phyloP scores from a whole-genome alignment of 768 basidiomycete genomes.

The Artomyces pyxidatus region DNA sequence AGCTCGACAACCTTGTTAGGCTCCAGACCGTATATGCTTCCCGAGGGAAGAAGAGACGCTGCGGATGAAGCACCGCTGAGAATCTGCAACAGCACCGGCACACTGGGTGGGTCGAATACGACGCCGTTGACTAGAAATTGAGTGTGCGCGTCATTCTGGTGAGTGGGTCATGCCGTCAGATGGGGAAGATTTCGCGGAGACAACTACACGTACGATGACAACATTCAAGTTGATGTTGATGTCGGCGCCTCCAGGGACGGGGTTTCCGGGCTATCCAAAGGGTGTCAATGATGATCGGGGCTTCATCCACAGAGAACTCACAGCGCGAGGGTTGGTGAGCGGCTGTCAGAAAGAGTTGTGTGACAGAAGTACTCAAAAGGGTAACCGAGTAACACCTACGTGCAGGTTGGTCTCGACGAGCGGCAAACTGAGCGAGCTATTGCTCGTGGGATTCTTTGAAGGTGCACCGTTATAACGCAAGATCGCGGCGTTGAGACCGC shows the following conservation, averaged over 20 bases:
- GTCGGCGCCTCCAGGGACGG: constrained; percentile 15
- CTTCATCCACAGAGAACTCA: background rate
- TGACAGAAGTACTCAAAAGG: background rate
- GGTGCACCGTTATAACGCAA: constrained; percentile 41
- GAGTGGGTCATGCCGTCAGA: background rate
- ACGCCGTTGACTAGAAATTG: constrained; percentile 27
- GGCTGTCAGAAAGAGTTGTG: background rate
- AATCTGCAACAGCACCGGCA: constrained; percentile 43
- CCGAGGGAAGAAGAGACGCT: constrained; percentile 29
- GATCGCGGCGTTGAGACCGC: constrained; percentile 46
- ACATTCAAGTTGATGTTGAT: constrained; percentile 18
- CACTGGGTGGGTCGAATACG: constrained; percentile 27
- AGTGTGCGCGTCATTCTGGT: background rate
- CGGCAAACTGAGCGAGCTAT: constrained; percentile 12
- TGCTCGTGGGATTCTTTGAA: constrained; percentile 30
- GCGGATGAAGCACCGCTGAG: constrained; percentile 36
- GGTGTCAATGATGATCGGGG: background rate
- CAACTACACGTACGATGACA: constrained; percentile 9
- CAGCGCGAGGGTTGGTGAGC: background rate
- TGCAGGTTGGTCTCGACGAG: constrained; percentile 34
- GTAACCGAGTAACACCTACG: background rate
- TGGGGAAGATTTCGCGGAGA: background rate
- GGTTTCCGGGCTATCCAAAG: constrained; percentile 9
- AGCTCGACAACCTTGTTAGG: constrained; percentile 1
- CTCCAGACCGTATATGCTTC: background rate